These are phyloP conservation scores for Chlamydomonas sp. DNA, from an alignment of 139 green algal species.

Conservation along the genomic window DNA sequence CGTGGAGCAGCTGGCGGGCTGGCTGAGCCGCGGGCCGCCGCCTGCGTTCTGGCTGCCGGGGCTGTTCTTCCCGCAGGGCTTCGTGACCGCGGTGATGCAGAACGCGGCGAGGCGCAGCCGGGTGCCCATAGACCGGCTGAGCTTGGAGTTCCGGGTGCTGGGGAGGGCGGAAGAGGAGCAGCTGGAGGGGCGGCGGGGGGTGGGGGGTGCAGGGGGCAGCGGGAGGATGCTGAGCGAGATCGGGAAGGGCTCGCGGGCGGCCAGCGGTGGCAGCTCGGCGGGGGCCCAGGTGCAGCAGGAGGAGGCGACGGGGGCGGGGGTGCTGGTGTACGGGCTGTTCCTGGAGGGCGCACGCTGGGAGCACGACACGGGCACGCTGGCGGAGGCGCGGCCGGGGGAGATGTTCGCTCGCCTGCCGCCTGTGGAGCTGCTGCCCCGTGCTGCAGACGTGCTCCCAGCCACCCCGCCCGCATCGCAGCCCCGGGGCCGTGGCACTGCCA, in stretches of 20 bases:
- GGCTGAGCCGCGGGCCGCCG: constrained; percentile 77
- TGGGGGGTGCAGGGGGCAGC: not conserved
- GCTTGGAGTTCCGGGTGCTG: constrained; percentile 69
- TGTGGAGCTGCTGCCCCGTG: constrained; percentile 47
- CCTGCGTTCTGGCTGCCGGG: constrained; percentile 81
- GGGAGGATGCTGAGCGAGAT: not conserved
- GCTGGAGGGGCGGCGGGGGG: not conserved
- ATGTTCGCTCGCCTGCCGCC: constrained; percentile 52
- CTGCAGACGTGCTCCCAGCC: too few relatives aligned
- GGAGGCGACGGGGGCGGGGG: constrained; percentile 60
- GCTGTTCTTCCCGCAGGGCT: constrained; percentile 90
- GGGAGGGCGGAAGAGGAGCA: not conserved
- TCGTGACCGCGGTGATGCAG: constrained; percentile 86
- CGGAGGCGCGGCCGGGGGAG: constrained; percentile 23
- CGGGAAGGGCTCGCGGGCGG: not conserved
- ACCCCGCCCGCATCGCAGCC: not conserved
- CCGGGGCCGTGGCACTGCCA: not conserved
- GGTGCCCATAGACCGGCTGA: constrained; percentile 79
- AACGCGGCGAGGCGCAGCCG: constrained; percentile 72
- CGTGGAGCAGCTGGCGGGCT: constrained; percentile 71
- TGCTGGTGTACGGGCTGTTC: constrained; percentile 81
- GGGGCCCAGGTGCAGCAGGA: not conserved
- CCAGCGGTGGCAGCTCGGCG: not conserved
- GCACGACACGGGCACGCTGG: constrained; percentile 3
- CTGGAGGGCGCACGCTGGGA: constrained; percentile 79